phyloP scores from a whole-genome alignment of 129 eudicot species.

The Calendula officinalis region DNA sequence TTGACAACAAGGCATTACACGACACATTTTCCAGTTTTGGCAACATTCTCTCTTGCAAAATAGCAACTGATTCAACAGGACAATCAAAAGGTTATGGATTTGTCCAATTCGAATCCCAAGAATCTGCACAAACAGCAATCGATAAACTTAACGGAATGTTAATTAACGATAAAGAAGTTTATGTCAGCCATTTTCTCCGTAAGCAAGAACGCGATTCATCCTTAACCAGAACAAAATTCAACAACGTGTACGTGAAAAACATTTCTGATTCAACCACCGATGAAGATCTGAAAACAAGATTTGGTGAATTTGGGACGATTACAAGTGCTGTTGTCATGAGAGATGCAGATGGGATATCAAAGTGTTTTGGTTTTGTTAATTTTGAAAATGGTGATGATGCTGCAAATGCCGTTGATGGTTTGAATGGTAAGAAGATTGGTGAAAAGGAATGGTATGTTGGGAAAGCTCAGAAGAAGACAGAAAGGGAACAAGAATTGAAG shows the following conservation, averaged over 20 bases:
- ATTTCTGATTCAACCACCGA: conserved; percentile 47
- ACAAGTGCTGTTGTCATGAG: conserved; percentile 55
- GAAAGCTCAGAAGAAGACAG: conserved; percentile 58
- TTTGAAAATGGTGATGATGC: conserved; percentile 54
- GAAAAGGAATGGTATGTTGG: conserved; percentile 70
- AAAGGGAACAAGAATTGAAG: conserved; percentile 51
- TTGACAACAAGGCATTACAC: conserved; percentile 46
- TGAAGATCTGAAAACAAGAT: conserved; percentile 42
- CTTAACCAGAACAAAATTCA: conserved; percentile 39
- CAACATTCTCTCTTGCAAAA: conserved; percentile 47
- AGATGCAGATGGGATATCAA: conserved; percentile 52
- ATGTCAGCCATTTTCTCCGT: conserved; percentile 48
- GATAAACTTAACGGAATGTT: conserved; percentile 46
- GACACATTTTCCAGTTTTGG: conserved; percentile 51
- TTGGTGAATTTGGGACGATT: conserved; percentile 49
- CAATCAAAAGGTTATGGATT: conserved; percentile 62
- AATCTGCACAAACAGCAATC: conserved; percentile 50
- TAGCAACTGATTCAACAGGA: conserved; percentile 41
- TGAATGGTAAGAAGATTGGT: conserved; percentile 49
- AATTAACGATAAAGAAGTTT: conserved; percentile 44
- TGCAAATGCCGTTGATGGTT: conserved; percentile 44
- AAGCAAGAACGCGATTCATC: conserved; percentile 56
- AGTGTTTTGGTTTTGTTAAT: conserved; percentile 60
- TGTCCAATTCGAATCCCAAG: conserved; percentile 52
- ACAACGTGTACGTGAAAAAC: conserved; percentile 54